A percentile compares a stretch with the other conserved stretches of the same genome.
Evolutionary conservation across 495 filamentous ascomycete genomes (phyloP).

Genomic region (Penicillium tannophilum): DNA sequence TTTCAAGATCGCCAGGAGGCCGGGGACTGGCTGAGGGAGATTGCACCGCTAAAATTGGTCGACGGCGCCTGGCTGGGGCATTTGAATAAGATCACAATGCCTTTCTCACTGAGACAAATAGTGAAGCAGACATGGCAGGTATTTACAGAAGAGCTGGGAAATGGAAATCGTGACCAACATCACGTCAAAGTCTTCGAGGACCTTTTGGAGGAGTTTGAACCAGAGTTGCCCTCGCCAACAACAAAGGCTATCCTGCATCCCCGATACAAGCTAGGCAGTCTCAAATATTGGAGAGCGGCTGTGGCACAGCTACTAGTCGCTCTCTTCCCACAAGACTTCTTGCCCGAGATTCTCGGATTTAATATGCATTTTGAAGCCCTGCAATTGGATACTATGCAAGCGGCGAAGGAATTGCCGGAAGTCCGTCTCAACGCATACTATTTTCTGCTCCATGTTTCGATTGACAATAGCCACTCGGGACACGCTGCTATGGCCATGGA

Average conservation of each 20-base stretch:
- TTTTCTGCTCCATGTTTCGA: slow-evolving; percentile 53
- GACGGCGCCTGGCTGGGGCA: slow-evolving; percentile 55
- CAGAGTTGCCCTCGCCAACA: slow-evolving; percentile 26
- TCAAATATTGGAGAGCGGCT: slow-evolving; percentile 44
- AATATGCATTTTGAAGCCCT: slow-evolving; percentile 54
- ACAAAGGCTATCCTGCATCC: slow-evolving; percentile 36
- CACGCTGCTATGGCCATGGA: slow-evolving; percentile 51
- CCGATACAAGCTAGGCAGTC: slow-evolving; percentile 32
- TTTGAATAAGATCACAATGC: slow-evolving; percentile 45
- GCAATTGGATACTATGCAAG: slow-evolving; percentile 42
- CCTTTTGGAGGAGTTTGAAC: slow-evolving; percentile 39
- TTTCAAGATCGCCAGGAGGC: slow-evolving; percentile 39
- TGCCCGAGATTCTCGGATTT: slow-evolving; percentile 55
- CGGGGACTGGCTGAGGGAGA: slow-evolving; percentile 40
- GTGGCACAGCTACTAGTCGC: slow-evolving; percentile 51
- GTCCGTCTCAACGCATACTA: slow-evolving; percentile 48
- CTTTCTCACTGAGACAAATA: slow-evolving; percentile 32
- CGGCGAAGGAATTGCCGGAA: slow-evolving; percentile 46
- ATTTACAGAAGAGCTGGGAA: slow-evolving; percentile 53
- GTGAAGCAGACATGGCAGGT: slow-evolving; percentile 52
- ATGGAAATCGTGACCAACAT: slow-evolving; percentile 49
- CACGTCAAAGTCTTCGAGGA: slow-evolving; percentile 48
- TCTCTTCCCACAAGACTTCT: slow-evolving; percentile 49
- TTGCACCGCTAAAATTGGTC: slow-evolving; percentile 50
- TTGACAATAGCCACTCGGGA: slow-evolving; percentile 52